A percentile compares a stretch with the other conserved stretches of the same genome.
These are phyloP conservation scores for Corchorus capsularis DNA, from an alignment of 345 rosid species.

Conservation along the genomic window DNA sequence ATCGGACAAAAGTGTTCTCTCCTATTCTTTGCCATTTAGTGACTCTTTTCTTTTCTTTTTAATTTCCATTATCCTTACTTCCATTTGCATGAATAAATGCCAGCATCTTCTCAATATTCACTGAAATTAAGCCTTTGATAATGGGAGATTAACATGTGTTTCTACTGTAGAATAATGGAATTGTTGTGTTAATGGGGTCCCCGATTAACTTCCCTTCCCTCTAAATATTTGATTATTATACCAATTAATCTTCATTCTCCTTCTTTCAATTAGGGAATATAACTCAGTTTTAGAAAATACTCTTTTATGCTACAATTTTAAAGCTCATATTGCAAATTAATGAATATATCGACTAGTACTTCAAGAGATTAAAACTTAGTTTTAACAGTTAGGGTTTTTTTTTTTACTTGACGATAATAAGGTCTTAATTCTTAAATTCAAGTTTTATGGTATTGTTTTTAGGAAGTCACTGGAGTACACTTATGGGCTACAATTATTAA, in stretches of 20 bases:
- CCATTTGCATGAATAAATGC: background rate
- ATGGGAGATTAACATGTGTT: constrained; percentile 13
- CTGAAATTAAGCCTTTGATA: constrained; percentile 24
- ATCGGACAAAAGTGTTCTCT: constrained; percentile 14
- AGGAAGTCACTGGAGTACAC: too few species aligned
- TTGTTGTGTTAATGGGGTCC: background rate
- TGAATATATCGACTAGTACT: too few species aligned
- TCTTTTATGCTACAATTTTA: too few species aligned
- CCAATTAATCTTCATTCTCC: background rate
- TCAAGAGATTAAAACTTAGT: too few species aligned
- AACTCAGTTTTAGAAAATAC: too few species aligned
- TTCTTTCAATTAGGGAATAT: too few species aligned
- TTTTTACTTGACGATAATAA: too few species aligned
- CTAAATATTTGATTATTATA: background rate
- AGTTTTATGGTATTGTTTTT: too few species aligned
- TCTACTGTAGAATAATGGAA: constrained; percentile 10
- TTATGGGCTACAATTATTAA: too few species aligned
- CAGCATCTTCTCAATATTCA: background rate
- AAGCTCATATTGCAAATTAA: too few species aligned
- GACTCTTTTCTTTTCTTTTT: background rate
- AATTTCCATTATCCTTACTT: background rate
- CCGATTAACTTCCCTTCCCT: background rate
- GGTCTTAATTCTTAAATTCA: too few species aligned
- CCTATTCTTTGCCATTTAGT: background rate
- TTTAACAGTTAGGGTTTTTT: too few species aligned